Percentiles rank a stretch among this genome's conserved stretches.
These are phyloP conservation scores for Talaromyces funiculosus DNA, from an alignment of 2,329 filamentous ascomycete species.

Conservation along the genomic window DNA sequence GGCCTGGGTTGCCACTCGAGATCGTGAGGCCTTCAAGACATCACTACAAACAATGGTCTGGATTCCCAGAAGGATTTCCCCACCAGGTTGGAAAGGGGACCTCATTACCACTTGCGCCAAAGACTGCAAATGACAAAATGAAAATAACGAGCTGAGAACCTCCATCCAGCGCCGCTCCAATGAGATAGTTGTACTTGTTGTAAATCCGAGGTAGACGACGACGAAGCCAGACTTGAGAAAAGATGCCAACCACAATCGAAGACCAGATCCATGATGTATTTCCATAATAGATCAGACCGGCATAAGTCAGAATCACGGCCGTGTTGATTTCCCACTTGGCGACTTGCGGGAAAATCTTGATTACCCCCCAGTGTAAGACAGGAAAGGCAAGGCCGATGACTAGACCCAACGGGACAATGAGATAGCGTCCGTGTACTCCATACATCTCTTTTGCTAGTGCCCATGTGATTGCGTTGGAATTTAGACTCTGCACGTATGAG, in stretches of 20 bases:
- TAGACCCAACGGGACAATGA: constrained; percentile 48
- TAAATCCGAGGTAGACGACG: constrained; percentile 33
- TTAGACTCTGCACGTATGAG: constrained; percentile 43
- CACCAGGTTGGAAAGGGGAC: constrained; percentile 34
- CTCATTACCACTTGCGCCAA: constrained; percentile 39
- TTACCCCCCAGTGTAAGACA: constrained; percentile 35
- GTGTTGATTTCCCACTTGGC: constrained; percentile 19
- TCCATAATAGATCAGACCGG: constrained; percentile 16
- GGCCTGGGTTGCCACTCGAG: not conserved
- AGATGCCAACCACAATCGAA: constrained; percentile 18
- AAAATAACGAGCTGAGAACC: constrained; percentile 39
- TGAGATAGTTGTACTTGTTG: constrained; percentile 40
- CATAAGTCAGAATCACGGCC: constrained; percentile 16
- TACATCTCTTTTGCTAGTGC: constrained; percentile 53
- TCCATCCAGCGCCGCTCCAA: constrained; percentile 38
- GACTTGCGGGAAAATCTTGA: constrained; percentile 16
- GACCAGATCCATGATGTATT: constrained; percentile 21
- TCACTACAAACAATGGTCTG: constrained; percentile 3
- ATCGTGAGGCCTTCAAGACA: no score
- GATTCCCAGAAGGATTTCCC: constrained; percentile 25
- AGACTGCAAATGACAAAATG: constrained; percentile 40
- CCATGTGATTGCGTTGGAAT: constrained; percentile 34
- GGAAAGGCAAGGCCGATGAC: constrained; percentile 45
- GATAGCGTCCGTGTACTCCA: constrained; percentile 39
- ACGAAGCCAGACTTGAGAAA: constrained; percentile 33